phyloP scores from a whole-genome alignment of 495 filamentous ascomycete genomes.

The Podospora pseudoanserina region DNA sequence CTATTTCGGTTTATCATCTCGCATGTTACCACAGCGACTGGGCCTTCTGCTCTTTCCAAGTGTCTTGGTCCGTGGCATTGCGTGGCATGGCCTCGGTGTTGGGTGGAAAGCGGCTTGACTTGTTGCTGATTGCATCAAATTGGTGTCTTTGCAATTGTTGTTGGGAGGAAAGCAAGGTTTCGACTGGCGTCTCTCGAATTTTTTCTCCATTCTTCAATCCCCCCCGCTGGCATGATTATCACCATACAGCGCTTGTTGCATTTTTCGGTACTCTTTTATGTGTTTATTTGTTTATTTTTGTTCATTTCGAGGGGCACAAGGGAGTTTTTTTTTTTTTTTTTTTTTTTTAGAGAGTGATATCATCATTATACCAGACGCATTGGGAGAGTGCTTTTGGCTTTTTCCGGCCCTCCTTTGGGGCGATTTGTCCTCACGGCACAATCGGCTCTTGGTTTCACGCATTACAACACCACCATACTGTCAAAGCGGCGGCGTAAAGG shows the following conservation, averaged over 20 bases:
- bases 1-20: not conserved
- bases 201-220: not conserved
- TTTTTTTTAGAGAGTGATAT: conserved; percentile 20
- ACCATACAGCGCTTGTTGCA: conserved; percentile 1
- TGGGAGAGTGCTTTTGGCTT: conserved; percentile 20
- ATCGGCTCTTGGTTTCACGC: conserved; percentile 23
- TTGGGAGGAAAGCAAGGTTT: not conserved
- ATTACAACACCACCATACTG: conserved; percentile 23
- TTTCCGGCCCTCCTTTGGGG: conserved; percentile 22
- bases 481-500: conserved; percentile 25
- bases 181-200: not conserved
- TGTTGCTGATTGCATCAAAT: not conserved
- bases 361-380: conserved; percentile 13
- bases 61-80: not conserved
- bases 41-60: not conserved
- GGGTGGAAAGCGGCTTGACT: not conserved
- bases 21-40: not conserved
- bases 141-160: not conserved
- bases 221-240: not conserved
- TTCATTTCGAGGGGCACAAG: conserved; percentile 14
- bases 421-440: conserved; percentile 25
- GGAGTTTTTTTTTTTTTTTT: conserved; percentile 23
- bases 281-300: conserved; percentile 9
- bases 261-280: conserved; percentile 2
- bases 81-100: not conserved